Percentiles rank a stretch among this genome's conserved stretches.
Evolutionary conservation across 306 rosid genomes (phyloP).

Genomic region (Prunus fruticosa): DNA sequence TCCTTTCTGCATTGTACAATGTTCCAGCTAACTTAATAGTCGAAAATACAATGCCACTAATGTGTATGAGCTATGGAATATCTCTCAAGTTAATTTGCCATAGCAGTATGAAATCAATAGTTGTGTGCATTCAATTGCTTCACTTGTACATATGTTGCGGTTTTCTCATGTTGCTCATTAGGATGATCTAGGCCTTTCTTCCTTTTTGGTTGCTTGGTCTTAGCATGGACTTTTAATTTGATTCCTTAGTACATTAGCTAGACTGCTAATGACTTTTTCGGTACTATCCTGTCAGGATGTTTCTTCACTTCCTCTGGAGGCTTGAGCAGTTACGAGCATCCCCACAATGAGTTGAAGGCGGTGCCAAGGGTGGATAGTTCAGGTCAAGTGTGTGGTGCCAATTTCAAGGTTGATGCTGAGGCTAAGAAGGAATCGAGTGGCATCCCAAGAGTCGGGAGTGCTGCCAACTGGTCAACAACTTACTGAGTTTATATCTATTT

Average conservation of each 20-base stretch:
- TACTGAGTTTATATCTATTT: conserved; percentile 43
- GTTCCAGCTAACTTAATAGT: not conserved
- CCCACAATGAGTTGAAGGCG: conserved; percentile 82
- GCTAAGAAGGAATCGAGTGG: conserved; percentile 70
- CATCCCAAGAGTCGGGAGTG: conserved; percentile 98
- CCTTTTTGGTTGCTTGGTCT: not conserved
- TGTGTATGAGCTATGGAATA: not conserved
- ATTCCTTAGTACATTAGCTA: not conserved
- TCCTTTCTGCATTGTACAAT: not conserved
- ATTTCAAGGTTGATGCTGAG: conserved; percentile 74
- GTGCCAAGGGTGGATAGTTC: conserved; percentile 96
- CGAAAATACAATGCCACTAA: not conserved
- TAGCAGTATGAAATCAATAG: not conserved
- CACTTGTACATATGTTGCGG: not conserved
- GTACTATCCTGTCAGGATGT: conserved; percentile 50
- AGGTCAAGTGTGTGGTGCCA: conserved; percentile 80
- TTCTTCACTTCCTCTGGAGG: conserved; percentile 88
- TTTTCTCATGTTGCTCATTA: not conserved
- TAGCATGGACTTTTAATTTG: not conserved
- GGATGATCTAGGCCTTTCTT: not conserved
- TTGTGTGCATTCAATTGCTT: not conserved
- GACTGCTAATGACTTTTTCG: conserved; percentile 19
- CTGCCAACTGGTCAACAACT: conserved; percentile 88
- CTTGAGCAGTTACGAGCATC: conserved; percentile 92
- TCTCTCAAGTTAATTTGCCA: not conserved